Percentiles rank a stretch among this genome's conserved stretches.
Evolutionary conservation across 257 asterid species (phyloP).

Genomic region (Forsythia suspensa): DNA sequence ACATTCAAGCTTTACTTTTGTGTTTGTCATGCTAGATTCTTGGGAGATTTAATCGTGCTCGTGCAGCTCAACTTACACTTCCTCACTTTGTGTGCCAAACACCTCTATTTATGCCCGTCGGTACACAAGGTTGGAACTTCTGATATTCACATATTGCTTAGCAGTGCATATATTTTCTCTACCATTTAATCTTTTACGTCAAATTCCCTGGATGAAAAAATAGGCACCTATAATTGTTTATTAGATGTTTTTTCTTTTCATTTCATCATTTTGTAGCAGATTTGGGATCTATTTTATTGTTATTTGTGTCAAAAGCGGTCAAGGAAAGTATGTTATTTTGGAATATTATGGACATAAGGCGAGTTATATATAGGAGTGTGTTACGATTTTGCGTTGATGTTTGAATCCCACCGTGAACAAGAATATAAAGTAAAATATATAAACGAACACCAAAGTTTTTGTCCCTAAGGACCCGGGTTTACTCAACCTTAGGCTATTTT

Average conservation of each 20-base stretch:
- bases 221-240: conserved; percentile 6
- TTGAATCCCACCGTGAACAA: too few species aligned
- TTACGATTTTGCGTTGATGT: too few species aligned
- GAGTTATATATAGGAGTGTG: background rate
- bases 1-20: background rate
- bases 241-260: background rate
- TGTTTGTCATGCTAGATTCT: conserved; percentile 41
- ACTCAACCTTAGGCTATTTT: too few species aligned
- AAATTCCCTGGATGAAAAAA: background rate
- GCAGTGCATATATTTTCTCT: background rate
- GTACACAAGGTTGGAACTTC: conserved; percentile 81
- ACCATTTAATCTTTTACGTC: background rate
- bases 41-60: conserved; percentile 95
- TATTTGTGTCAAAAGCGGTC: background rate
- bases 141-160: conserved; percentile 5
- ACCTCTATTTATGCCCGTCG: conserved; percentile 97
- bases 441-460: too few species aligned
- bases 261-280: background rate
- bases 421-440: too few species aligned
- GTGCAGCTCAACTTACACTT: conserved; percentile 85
- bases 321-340: background rate
- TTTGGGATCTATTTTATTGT: background rate
- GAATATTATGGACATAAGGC: background rate
- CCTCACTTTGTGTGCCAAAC: conserved; percentile 88
- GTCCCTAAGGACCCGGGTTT: too few species aligned